A percentile compares a stretch with the other conserved stretches of the same genome.
Evolutionary conservation across 441 rosid genomes (phyloP).

Genomic region (Gossypium davidsonii): DNA sequence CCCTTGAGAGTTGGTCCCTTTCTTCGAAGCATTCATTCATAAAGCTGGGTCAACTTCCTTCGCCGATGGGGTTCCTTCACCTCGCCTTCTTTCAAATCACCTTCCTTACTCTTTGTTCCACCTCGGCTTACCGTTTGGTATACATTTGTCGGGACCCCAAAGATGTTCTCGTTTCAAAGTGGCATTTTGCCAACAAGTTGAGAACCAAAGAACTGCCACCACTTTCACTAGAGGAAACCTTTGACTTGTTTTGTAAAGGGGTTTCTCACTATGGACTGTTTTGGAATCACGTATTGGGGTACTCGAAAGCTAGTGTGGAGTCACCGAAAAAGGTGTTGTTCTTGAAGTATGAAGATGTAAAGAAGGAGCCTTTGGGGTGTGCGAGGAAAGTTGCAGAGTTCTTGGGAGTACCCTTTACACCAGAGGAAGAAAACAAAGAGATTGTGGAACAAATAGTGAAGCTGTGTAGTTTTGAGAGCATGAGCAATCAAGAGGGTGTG

Average conservation of each 20-base stretch:
- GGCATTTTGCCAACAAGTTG: slow-evolving; percentile 1
- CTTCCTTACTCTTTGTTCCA: too few relatives aligned
- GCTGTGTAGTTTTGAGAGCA: slow-evolving; percentile 23
- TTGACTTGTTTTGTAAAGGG: slow-evolving; percentile 29
- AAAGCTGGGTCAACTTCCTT: too few relatives aligned
- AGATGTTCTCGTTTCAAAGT: slow-evolving; percentile 8
- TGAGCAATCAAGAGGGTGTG: slow-evolving; percentile 23
- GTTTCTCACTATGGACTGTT: slow-evolving; percentile 26
- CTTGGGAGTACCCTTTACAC: slow-evolving; percentile 23
- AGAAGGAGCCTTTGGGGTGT: slow-evolving; percentile 15
- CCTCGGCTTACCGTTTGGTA: slow-evolving; percentile 8
- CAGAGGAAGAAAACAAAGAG: slow-evolving; percentile 5
- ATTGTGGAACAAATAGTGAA: slow-evolving; percentile 22
- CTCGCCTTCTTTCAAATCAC: too few relatives aligned
- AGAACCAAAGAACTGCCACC: neutral
- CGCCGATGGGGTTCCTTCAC: too few relatives aligned
- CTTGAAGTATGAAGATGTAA: slow-evolving; percentile 31
- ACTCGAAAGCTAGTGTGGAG: slow-evolving; percentile 25
- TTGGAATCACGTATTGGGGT: slow-evolving; percentile 28
- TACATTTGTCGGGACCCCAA: slow-evolving; percentile 7
- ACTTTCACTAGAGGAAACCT: slow-evolving; percentile 21
- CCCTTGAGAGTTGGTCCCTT: too few relatives aligned
- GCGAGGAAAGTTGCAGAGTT: slow-evolving; percentile 16
- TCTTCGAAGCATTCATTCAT: too few relatives aligned
- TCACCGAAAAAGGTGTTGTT: slow-evolving; percentile 21